phyloP scores from a whole-genome alignment of 2,329 filamentous ascomycete species.

The Aspergillus jensenii region DNA sequence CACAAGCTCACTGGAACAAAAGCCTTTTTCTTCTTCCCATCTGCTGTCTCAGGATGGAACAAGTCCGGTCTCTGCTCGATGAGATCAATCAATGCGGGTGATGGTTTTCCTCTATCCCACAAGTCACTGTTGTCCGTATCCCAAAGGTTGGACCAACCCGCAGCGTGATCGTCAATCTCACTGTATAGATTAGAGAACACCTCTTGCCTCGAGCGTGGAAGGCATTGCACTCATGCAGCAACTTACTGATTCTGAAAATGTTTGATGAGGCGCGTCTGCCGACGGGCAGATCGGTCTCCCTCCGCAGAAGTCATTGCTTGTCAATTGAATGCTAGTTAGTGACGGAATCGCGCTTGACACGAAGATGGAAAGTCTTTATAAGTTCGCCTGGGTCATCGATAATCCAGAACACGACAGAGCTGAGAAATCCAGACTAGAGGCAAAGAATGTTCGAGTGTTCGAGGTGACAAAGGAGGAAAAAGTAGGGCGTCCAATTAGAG shows the following conservation, averaged over 20 bases:
- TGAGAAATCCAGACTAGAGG: background rate
- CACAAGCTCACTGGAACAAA: conserved; percentile 26
- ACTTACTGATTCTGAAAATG: conserved; percentile 1
- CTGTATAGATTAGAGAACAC: background rate
- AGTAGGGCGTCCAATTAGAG: too few relatives aligned
- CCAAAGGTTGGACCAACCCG: conserved; percentile 22
- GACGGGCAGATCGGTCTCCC: background rate
- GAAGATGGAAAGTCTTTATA: background rate
- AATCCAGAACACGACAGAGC: background rate
- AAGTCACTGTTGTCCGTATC: conserved; percentile 25
- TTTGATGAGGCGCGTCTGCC: background rate
- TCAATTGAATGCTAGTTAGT: background rate
- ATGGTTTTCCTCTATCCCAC: conserved; percentile 32
- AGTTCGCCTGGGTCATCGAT: background rate
- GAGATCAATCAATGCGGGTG: conserved; percentile 28
- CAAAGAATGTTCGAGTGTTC: background rate
- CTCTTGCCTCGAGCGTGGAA: background rate
- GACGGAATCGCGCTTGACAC: background rate
- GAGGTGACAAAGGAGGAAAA: background rate
- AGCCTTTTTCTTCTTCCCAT: conserved; percentile 24
- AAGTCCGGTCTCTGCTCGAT: conserved; percentile 22
- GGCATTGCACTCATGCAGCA: background rate
- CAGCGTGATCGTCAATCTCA: background rate
- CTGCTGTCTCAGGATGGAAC: conserved; percentile 16
- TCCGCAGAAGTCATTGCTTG: background rate